A percentile compares a stretch with the other conserved stretches of the same genome.
phyloP scores from a whole-genome alignment of 2,329 filamentous ascomycete genomes.

The Leptographium flavum region DNA sequence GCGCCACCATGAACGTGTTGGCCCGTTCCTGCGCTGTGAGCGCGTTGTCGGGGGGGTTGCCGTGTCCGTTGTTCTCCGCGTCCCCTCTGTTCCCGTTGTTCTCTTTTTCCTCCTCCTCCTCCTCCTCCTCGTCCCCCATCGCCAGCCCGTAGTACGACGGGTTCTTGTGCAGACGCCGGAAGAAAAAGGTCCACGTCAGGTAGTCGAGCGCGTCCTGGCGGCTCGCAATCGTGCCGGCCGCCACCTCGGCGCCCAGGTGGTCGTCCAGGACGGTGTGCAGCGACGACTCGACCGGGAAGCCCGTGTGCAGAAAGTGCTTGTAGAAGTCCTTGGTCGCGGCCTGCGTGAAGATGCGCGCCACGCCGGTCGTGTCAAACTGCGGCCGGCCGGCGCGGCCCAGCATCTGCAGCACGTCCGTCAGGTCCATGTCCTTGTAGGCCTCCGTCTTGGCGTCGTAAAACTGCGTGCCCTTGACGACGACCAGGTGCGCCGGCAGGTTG shows the following conservation, averaged over 20 bases:
- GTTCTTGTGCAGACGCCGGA: slow-evolving; percentile 92
- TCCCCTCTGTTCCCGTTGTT: not conserved
- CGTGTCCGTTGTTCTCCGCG: not conserved
- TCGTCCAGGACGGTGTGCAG: slow-evolving; percentile 94
- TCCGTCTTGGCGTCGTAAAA: slow-evolving; percentile 97
- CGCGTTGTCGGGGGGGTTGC: no score
- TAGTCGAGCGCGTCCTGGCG: slow-evolving; percentile 98
- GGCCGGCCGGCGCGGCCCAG: slow-evolving; percentile 87
- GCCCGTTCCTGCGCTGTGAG: slow-evolving; percentile 73
- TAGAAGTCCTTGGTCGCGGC: slow-evolving; percentile 98
- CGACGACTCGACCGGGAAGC: slow-evolving; percentile 93
- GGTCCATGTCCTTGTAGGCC: slow-evolving; percentile 96
- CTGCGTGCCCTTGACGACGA: slow-evolving; percentile 95
- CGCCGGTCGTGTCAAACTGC: slow-evolving; percentile 91
- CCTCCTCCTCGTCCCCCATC: slow-evolving; percentile 66
- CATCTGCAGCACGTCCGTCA: slow-evolving; percentile 97
- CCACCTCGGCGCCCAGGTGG: slow-evolving; percentile 89
- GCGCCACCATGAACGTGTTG: slow-evolving; percentile 86
- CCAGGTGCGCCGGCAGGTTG: slow-evolving; percentile 89
- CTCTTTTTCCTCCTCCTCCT: not conserved
- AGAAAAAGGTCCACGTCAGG: slow-evolving; percentile 99
- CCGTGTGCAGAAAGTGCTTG: slow-evolving; percentile 96
- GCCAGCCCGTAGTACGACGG: slow-evolving; percentile 95
- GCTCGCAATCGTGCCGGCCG: slow-evolving; percentile 78
- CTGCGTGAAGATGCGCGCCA: slow-evolving; percentile 94